Conservation (phyloP, 176 grass and related monocot genomes). For the Zea luxurians region DNA sequence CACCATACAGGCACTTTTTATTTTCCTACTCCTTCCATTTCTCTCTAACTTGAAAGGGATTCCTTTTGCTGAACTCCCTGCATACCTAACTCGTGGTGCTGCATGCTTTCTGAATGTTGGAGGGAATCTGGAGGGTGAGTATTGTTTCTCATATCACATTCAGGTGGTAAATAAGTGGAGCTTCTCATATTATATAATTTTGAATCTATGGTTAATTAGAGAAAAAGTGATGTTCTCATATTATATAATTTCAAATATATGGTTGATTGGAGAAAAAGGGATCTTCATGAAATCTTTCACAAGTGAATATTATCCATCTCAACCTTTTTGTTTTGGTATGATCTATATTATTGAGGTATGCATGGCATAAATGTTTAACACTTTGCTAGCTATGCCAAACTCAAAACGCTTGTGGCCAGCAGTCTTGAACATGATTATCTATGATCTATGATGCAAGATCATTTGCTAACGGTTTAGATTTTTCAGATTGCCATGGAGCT, state of each 20-base stretch:
- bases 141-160: conserved; percentile 13
- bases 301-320: background rate
- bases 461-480: conserved; percentile 30
- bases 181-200: conserved; percentile 24
- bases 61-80: conserved; percentile 69
- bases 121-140: conserved; percentile 62
- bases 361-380: conserved; percentile 4
- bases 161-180: conserved; percentile 15
- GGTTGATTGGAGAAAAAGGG: background rate
- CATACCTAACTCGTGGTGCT: conserved; percentile 72
- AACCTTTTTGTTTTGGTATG: background rate
- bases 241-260: conserved; percentile 28
- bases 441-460: background rate
- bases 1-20: conserved; percentile 78
- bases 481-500: conserved; percentile 83
- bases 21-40: conserved; percentile 82
- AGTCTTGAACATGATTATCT: background rate
- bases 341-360: conserved; percentile 14
- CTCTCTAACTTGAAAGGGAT: conserved; percentile 91
- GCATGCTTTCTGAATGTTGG: conserved; percentile 90
- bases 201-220: conserved; percentile 20
- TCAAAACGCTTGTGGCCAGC: background rate
- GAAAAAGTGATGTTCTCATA: background rate
- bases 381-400: background rate
- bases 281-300: background rate